phyloP scores from a whole-genome alignment of 2,329 filamentous ascomycete species.

The Paracorniculantispora psalliotae region DNA sequence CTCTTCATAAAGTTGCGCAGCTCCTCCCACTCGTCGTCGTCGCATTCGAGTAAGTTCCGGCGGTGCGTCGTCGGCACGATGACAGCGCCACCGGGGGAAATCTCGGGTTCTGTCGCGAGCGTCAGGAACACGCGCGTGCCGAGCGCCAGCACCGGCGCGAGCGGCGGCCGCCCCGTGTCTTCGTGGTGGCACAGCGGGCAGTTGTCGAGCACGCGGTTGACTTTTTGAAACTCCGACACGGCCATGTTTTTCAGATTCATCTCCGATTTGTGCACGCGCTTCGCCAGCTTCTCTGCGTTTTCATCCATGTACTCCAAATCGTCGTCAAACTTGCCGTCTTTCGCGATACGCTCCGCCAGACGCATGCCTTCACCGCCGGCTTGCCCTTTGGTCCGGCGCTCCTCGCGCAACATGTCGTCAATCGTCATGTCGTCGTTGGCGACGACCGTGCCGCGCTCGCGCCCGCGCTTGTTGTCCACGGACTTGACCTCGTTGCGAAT shows the following conservation, averaged over 20 bases:
- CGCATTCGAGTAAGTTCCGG: slow-evolving; percentile 89
- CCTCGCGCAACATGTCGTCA: slow-evolving; percentile 95
- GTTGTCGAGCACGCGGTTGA: slow-evolving; percentile 77
- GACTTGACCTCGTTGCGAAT: slow-evolving; percentile 67
- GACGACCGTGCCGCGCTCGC: slow-evolving; percentile 76
- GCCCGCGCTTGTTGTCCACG: slow-evolving; percentile 73
- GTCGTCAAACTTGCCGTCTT: slow-evolving; percentile 85
- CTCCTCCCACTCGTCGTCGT: slow-evolving; percentile 99
- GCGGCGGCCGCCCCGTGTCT: slow-evolving; percentile 65
- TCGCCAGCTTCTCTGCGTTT: slow-evolving; percentile 85
- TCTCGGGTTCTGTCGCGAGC: slow-evolving; percentile 81
- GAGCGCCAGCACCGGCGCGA: slow-evolving; percentile 81
- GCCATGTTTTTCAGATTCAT: slow-evolving; percentile 82
- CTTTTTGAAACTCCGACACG: slow-evolving; percentile 82
- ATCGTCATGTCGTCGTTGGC: slow-evolving; percentile 95
- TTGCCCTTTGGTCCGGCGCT: slow-evolving; percentile 76
- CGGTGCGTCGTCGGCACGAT: slow-evolving; percentile 87
- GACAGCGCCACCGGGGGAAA: slow-evolving; percentile 76
- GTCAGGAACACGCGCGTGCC: slow-evolving; percentile 85
- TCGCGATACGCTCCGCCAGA: slow-evolving; percentile 88
- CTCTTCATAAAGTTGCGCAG: slow-evolving; percentile 99
- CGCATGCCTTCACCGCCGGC: slow-evolving; percentile 73
- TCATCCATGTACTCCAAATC: slow-evolving; percentile 97
- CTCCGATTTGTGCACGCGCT: slow-evolving; percentile 81
- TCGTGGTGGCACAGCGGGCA: slow-evolving; percentile 94